A percentile compares a stretch with the other conserved stretches of the same genome.
These are phyloP conservation scores for Botryotinia globosa DNA, from an alignment of 2,329 filamentous ascomycete species.

Conservation along the genomic window DNA sequence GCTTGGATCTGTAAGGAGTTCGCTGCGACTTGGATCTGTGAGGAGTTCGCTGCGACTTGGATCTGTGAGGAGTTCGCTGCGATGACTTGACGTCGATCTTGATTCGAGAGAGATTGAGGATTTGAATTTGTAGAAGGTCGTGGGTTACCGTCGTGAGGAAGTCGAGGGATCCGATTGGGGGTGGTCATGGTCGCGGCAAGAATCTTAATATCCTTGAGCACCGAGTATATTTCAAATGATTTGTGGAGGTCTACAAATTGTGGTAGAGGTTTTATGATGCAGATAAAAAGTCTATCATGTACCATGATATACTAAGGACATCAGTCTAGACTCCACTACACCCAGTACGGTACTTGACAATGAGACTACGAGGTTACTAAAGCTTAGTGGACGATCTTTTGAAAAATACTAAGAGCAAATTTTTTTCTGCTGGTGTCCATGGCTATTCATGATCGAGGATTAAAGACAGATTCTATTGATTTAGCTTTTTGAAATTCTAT, in stretches of 20 bases:
- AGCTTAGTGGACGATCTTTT: neutral
- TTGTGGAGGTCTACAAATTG: neutral
- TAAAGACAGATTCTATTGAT: neutral
- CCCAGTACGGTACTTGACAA: neutral
- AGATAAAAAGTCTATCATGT: neutral
- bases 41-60: neutral
- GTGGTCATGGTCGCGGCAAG: neutral
- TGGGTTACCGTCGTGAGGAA: neutral
- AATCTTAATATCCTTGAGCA: neutral
- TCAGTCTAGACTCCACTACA: neutral
- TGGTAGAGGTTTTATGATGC: neutral
- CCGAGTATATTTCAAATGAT: neutral
- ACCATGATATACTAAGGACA: neutral
- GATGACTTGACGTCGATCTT: neutral
- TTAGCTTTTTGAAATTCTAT: neutral
- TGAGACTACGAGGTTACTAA: neutral
- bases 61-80: neutral
- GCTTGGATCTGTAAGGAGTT: neutral
- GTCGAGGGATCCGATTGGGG: neutral
- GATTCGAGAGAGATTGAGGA: neutral
- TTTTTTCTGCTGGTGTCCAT: neutral
- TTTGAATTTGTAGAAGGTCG: neutral
- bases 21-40: neutral
- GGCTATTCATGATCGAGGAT: neutral
- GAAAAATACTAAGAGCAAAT: neutral